Evolutionary conservation across 305 asterid species (phyloP), one percentile per base, ranked within the genome.

Genomic region (Rubia peregrina): DNA sequence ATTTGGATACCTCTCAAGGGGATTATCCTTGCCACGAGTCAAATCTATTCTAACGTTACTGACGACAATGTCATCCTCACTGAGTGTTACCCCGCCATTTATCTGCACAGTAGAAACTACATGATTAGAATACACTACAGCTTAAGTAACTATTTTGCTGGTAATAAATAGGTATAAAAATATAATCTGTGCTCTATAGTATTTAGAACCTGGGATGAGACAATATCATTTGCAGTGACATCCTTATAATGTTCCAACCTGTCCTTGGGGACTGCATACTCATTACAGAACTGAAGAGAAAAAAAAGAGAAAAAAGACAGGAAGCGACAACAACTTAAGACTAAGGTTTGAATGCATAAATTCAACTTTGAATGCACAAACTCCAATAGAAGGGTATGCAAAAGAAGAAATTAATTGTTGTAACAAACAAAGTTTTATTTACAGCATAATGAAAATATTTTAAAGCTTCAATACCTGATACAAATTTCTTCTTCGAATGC

Each of bases 221-320:
- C 75, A 62, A 93, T 88, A 82, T 93, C 98, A 77, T 81, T 87
- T 30, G 96, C 94, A 26, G 96, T 89, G 76, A 93, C 88, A 68
- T 86, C 79, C 86, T 84, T 90, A 79, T 85, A 93, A 76, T 87
- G 79, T 77, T 86, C 94, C 83, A 93, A 53, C 72, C 80, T 84
- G 65, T 87, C 94, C 80, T 82, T 90, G 13, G 97, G 98, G 77
- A 93, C 98, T 80, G 86, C 82, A 80, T 86, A 93, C 78, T 93
- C 98, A 60, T 93, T 93, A 82, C 97, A 90, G 75, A 83, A 93
- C 98, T 93, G 84, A 43, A 43, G 5, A 46, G 3, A 5, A 46
- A 46, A 9, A 72, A 59, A 59, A 64, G 67, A 61, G 62, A 66
- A 68, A 62, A 21, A 30, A 56, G n/a, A n/a, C n/a, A 61, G 63